Base-by-base conservation (phyloP, 176 grass and related monocot genomes). In the Aegilops longissima region DNA sequence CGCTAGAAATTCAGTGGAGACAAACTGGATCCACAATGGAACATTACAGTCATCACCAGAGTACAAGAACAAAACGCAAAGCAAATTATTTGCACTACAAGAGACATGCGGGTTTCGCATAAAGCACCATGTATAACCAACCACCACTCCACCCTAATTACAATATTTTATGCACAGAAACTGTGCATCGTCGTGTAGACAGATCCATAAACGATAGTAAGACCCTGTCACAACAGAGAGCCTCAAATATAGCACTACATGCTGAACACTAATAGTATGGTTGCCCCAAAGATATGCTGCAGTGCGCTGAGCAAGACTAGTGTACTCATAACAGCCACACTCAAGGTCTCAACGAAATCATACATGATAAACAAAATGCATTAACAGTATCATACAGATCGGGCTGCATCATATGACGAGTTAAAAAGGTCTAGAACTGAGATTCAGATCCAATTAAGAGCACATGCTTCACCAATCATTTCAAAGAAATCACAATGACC, bases 41-140 rank as follows among this genome's bases (percentile, higher is more conserved):
- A 74, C 69, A 29, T 21, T 61, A 44, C 23, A 65, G 18, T 16
- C 76, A 3, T 56, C 49, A 17, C 73, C 73, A 67, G 61, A 66
- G 77, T 67, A 67, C 20, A 11, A 85, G 73, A 77, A 66, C 73
- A 85, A 52, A 82, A 74, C 33, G 42, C 62, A 56, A 39, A 70
- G 42, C 12, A 6, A 20, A 51, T 61, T 63, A 27, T 66, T 66
- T 17, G 7, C 31, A 78, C 64, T 24, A 70, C 71, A 78, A 71
- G 61, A 34, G 30, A 23, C 40, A 45, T 18, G 3, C 31, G 34
- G 1, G 20, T 34, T 80, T 73, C 23, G n/a, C 3, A 72, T 62
- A 66, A 86, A 83, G 66, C 56, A 73, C 2, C 0, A 45, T 9
- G 40, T 35, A 89, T 39, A 89, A 51, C 66, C 14, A 84, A 66